Evolutionary conservation across 208 protist species (phyloP), one percentile per base, ranked within the genome.

Genomic region (Trypanosoma caninum): DNA sequence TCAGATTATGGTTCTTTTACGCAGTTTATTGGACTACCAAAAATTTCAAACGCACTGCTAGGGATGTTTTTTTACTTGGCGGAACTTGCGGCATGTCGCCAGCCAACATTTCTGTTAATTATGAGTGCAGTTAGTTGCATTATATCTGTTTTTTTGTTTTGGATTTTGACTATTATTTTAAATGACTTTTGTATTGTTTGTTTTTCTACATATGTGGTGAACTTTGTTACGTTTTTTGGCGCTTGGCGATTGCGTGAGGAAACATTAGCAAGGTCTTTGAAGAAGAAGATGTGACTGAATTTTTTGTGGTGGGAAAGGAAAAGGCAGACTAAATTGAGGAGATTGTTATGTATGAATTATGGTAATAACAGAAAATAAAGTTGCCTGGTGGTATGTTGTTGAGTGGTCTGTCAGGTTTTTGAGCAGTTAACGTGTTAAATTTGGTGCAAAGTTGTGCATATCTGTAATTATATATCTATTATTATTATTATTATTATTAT

Each of bases 191-290:
- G 84, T 47, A 22, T 88, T 0, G 84, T 91, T 42, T 91, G 84
- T 72, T 77, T 63, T 54, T 80, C 69, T 8, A 83, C 75, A n/a
- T 91, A 91, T 63, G 67, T 87, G n/a, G 80, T 91, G 23, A 91
- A 91, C 53, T 48, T 87, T 37, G 31, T 63, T 5, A 76, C 76
- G 3, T 75, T 59, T 46, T 44, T 65, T 31, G 22, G 78, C 13
- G 54, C 78, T 11, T 79, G 79, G 54, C 67, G 69, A 30, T 78
- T 70, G 77, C 77, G 57, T 53, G 68, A 35, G 22, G 56, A 66
- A 6, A 53, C 33, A 16, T 44, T n/a, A 52, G 27, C 40, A 30
- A 3, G 25, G 16, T 0, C 31, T 13, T 22, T 33, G 33, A 10
- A 33, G 9, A 28, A 65, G 23, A 20, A 23, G 46, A 41, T 46